Evolutionary conservation across 2,329 filamentous ascomycete genomes (phyloP).

Genomic region (Phialophora chinensis): DNA sequence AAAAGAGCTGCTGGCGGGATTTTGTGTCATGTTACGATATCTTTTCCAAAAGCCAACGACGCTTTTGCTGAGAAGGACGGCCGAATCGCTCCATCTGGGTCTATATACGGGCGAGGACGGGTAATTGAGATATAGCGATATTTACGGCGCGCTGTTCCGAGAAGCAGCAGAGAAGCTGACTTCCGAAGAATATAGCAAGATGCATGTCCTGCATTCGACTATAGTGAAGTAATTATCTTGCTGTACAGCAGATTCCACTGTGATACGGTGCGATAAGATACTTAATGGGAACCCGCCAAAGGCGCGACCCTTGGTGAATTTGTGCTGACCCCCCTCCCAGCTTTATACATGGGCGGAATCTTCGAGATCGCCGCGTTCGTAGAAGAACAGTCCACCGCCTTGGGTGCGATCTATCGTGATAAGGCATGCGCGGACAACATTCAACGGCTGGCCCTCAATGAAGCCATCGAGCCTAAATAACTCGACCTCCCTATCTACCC

Average conservation of each 20-base stretch:
- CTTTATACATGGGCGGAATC: neutral
- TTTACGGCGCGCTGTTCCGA: neutral
- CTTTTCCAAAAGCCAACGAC: conserved; percentile 6
- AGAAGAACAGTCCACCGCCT: neutral
- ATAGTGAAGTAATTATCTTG: neutral
- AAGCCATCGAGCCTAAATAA: neutral
- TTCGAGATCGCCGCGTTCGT: too few relatives aligned
- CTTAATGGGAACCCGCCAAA: too few relatives aligned
- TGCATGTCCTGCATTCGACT: neutral
- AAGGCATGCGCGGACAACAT: neutral
- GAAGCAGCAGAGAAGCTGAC: neutral
- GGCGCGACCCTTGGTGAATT: neutral
- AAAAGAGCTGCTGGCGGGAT: neutral
- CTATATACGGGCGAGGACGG: neutral
- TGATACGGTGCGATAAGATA: neutral
- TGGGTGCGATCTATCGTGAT: neutral
- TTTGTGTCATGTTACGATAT: conserved; percentile 19
- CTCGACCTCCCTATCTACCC: neutral
- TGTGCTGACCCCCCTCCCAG: neutral
- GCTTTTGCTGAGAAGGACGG: conserved; percentile 10
- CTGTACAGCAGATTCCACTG: neutral
- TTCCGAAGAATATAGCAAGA: neutral
- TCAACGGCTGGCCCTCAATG: neutral
- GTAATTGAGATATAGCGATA: neutral
- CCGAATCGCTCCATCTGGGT: neutral